Evolutionary conservation across 176 grass and related monocot genomes (phyloP).

Genomic region (Typha latifolia): DNA sequence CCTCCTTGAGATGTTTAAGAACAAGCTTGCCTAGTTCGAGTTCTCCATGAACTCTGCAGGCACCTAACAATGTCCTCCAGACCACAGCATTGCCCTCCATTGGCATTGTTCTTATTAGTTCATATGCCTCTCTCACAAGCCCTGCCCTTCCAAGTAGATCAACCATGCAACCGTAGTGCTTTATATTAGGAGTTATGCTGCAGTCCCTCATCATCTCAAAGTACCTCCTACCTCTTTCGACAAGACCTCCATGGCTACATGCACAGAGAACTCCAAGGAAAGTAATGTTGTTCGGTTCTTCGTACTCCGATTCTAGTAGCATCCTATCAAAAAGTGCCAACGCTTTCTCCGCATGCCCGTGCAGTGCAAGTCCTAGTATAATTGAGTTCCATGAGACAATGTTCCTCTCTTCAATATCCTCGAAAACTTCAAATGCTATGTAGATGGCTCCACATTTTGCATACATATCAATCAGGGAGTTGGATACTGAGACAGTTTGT

Average conservation of each 20-base stretch:
- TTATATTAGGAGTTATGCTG: conserved; percentile 9
- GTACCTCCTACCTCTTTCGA: conserved; percentile 6
- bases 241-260: conserved; percentile 21
- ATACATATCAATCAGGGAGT: conserved; percentile 26
- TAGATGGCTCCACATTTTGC: conserved; percentile 16
- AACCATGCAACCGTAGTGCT: conserved; percentile 17
- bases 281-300: conserved; percentile 18
- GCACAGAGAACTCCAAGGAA: conserved; percentile 18
- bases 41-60: conserved; percentile 13
- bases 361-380: conserved; percentile 20
- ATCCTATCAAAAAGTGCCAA: conserved; percentile 16
- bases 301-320: background rate
- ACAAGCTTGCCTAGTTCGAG: conserved; percentile 10
- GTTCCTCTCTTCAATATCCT: conserved; percentile 10
- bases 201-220: conserved; percentile 18
- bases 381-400: conserved; percentile 21
- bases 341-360: conserved; percentile 12
- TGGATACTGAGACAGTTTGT: background rate
- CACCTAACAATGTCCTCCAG: conserved; percentile 21
- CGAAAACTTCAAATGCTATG: conserved; percentile 5
- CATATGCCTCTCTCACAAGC: conserved; percentile 11
- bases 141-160: conserved; percentile 17
- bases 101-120: conserved; percentile 14
- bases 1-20: conserved; percentile 4
- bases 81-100: conserved; percentile 19